Conservation (phyloP, 2,329 filamentous ascomycete species). For the Fusarium paranaense region DNA sequence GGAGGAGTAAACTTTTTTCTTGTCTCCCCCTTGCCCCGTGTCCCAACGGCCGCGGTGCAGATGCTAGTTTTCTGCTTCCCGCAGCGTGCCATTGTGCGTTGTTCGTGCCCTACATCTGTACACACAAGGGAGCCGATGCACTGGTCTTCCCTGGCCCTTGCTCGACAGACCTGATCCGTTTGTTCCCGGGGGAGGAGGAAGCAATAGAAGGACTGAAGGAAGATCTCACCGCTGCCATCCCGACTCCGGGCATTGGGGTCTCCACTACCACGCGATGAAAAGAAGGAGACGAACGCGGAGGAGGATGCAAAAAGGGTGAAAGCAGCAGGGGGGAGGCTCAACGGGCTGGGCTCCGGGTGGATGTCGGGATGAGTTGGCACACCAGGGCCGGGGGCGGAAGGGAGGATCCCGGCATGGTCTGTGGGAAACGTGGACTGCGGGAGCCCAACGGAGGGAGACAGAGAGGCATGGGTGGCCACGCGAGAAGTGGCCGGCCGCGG, state of each 20-base stretch:
- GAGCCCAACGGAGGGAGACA: slow-evolving; percentile 9
- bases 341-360: not conserved
- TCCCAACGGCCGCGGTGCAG: slow-evolving; percentile 1
- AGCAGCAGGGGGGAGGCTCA: not conserved
- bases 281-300: slow-evolving; percentile 26
- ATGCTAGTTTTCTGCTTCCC: not conserved
- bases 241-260: not conserved
- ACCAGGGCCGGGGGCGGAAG: slow-evolving; percentile 14
- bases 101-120: slow-evolving; percentile 20
- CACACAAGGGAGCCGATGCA: slow-evolving; percentile 1
- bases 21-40: slow-evolving; percentile 1
- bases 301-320: slow-evolving; percentile 8
- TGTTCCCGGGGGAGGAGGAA: not conserved
- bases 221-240: slow-evolving; percentile 24
- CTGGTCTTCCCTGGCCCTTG: slow-evolving; percentile 4
- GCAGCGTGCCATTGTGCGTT: slow-evolving; percentile 23
- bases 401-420: not conserved
- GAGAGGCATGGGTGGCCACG: slow-evolving; percentile 8
- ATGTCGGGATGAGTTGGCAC: slow-evolving; percentile 31
- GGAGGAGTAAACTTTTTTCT: slow-evolving; percentile 18
- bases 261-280: slow-evolving; percentile 31
- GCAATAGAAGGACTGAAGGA: slow-evolving; percentile 3
- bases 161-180: not conserved
- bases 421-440: slow-evolving; percentile 25
- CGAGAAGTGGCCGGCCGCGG: slow-evolving; percentile 8